These are phyloP conservation scores for Talaromyces verruculosus DNA, from an alignment of 2,329 filamentous ascomycete species.

Conservation along the genomic window DNA sequence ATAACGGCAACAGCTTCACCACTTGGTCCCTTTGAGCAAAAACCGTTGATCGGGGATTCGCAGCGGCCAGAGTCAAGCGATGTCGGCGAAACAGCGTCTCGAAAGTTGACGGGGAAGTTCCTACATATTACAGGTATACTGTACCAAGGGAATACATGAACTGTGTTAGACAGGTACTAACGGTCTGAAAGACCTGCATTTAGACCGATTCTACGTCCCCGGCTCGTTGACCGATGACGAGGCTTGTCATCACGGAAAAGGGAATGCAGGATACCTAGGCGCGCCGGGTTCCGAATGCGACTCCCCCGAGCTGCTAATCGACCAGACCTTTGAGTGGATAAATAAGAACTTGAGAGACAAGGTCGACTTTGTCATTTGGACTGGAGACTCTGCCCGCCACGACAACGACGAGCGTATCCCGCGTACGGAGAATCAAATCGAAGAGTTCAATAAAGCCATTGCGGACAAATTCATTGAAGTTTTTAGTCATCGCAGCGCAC, in stretches of 20 bases:
- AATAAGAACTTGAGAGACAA: slow-evolving; percentile 70
- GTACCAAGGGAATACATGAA: not conserved
- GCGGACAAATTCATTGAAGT: slow-evolving; percentile 73
- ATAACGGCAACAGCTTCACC: slow-evolving; percentile 12
- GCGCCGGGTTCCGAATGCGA: slow-evolving; percentile 88
- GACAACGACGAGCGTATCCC: slow-evolving; percentile 82
- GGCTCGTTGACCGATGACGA: slow-evolving; percentile 69
- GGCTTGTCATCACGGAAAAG: slow-evolving; percentile 77
- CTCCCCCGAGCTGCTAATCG: slow-evolving; percentile 73
- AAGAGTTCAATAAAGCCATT: slow-evolving; percentile 72
- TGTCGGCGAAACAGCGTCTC: slow-evolving; percentile 15
- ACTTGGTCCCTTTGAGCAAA: slow-evolving; percentile 11
- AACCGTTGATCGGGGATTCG: slow-evolving; percentile 2
- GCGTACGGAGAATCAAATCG: slow-evolving; percentile 72
- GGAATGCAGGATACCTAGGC: slow-evolving; percentile 77
- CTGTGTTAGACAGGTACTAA: not conserved
- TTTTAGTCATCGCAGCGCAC: slow-evolving; percentile 60
- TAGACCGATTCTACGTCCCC: slow-evolving; percentile 80
- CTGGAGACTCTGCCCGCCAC: slow-evolving; percentile 84
- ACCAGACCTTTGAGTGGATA: slow-evolving; percentile 91
- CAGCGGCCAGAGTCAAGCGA: not conserved
- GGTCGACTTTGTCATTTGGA: slow-evolving; percentile 91
- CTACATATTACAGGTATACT: slow-evolving; percentile 39
- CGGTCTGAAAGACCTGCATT: slow-evolving; percentile 72
- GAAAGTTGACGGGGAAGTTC: slow-evolving; percentile 35